A percentile compares a stretch with the other conserved stretches of the same genome.
Evolutionary conservation across 331 rosid species (phyloP).

Genomic region (Spiraea crenata): DNA sequence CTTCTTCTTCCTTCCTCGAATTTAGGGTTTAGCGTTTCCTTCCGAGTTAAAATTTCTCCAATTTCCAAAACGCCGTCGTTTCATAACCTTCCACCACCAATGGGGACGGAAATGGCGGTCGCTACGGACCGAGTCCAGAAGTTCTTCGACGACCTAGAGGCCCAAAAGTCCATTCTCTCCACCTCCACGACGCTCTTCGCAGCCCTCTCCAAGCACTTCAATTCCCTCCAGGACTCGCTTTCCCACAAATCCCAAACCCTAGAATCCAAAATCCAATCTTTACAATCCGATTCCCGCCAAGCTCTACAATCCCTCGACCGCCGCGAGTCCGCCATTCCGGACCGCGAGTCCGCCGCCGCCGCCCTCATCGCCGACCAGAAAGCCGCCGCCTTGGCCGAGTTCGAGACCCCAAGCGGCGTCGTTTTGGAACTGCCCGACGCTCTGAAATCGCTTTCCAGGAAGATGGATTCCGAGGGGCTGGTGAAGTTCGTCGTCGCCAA

Average conservation of each 20-base stretch:
- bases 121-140: constrained; percentile 42
- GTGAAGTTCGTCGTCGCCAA: constrained; percentile 55
- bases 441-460: constrained; percentile 50
- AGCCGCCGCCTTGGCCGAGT: constrained; percentile 51
- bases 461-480: constrained; percentile 59
- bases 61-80: constrained; percentile 5
- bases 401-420: constrained; percentile 23
- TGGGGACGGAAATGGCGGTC: constrained; percentile 48
- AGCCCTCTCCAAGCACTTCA: constrained; percentile 46
- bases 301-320: constrained; percentile 45
- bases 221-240: constrained; percentile 49
- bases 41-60: background rate
- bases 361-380: constrained; percentile 48
- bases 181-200: constrained; percentile 58
- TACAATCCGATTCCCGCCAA: constrained; percentile 38
- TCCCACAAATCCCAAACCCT: constrained; percentile 52
- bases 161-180: constrained; percentile 44
- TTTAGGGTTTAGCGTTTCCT: background rate
- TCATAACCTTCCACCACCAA: constrained; percentile 22
- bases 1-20: background rate
- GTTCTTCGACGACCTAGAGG: constrained; percentile 62
- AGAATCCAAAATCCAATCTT: constrained; percentile 49
- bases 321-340: constrained; percentile 56
- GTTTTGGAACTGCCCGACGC: constrained; percentile 38
- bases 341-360: constrained; percentile 52